Evolutionary conservation across 345 rosid genomes (phyloP).

Genomic region (Camelina neglecta): DNA sequence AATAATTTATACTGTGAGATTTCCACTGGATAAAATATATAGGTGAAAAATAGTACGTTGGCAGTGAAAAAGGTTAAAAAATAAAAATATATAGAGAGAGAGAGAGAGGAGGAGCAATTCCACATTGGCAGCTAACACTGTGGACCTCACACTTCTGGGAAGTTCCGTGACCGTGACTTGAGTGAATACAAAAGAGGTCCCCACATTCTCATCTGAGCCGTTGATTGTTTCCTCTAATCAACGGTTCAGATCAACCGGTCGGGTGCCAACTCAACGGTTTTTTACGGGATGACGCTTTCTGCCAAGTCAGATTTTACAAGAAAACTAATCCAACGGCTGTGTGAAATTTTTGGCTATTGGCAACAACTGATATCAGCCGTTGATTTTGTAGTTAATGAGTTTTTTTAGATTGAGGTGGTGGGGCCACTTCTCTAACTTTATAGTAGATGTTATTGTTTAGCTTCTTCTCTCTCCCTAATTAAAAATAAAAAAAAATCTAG

Average conservation of each 20-base stretch:
- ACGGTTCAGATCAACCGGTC: slow-evolving; percentile 50
- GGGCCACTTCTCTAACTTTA: slow-evolving; percentile 42
- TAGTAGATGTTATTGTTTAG: slow-evolving; percentile 33
- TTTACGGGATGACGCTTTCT: slow-evolving; percentile 45
- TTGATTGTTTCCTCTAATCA: not conserved
- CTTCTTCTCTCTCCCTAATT: not conserved
- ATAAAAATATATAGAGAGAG: not conserved
- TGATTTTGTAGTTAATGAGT: slow-evolving; percentile 11
- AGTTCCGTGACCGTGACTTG: slow-evolving; percentile 79
- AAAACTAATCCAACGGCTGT: slow-evolving; percentile 53
- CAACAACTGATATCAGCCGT: slow-evolving; percentile 46
- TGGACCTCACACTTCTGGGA: slow-evolving; percentile 71
- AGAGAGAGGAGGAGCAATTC: slow-evolving; percentile 45
- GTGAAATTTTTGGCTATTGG: not conserved
- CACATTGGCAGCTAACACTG: slow-evolving; percentile 56
- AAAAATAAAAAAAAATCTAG: not conserved
- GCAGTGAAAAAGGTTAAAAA: not conserved
- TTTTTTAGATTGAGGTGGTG: slow-evolving; percentile 45
- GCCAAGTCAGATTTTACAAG: slow-evolving; percentile 58
- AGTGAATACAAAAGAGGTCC: slow-evolving; percentile 36
- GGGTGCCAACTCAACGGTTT: slow-evolving; percentile 66
- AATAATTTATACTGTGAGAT: not conserved
- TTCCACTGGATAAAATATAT: no score
- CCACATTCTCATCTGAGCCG: slow-evolving; percentile 50
- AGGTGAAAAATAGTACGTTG: no score